Percentiles rank a stretch among this genome's conserved stretches.
phyloP scores from a whole-genome alignment of 1,284 basidiomycete species.

The Rhodotorula mucilaginosa region DNA sequence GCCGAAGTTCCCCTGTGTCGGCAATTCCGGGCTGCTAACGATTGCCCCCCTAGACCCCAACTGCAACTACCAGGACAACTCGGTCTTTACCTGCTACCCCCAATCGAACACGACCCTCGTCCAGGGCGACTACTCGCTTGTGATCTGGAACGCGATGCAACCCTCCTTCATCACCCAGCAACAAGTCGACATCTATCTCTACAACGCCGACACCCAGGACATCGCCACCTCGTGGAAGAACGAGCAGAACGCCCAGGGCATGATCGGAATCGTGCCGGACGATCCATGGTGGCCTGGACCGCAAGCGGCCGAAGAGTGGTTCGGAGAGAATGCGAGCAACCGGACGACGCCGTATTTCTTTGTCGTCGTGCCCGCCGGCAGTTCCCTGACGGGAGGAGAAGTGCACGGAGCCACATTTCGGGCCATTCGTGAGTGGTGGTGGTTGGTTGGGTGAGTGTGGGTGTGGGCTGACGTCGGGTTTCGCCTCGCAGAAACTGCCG shows the following conservation, averaged over 20 bases:
- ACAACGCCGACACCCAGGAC: constrained; percentile 62
- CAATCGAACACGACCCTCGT: constrained; percentile 55
- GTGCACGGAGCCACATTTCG: constrained; percentile 66
- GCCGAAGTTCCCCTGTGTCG: no score
- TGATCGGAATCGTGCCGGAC: constrained; percentile 59
- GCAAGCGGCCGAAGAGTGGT: constrained; percentile 54
- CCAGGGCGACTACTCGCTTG: constrained; percentile 63
- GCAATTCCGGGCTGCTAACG: not conserved
- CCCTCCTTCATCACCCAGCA: constrained; percentile 16
- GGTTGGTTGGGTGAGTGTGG: not conserved
- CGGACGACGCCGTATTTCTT: constrained; percentile 67
- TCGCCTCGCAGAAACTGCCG: constrained; percentile 28
- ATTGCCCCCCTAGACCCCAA: constrained; percentile 40
- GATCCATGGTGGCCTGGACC: constrained; percentile 64
- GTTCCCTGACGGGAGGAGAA: constrained; percentile 58
- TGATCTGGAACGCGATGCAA: constrained; percentile 6
- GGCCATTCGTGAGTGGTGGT: constrained; percentile 65
- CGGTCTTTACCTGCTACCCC: constrained; percentile 69
- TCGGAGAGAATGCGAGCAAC: constrained; percentile 51
- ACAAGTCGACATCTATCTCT: constrained; percentile 66
- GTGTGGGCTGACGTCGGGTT: not conserved
- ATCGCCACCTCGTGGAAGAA: constrained; percentile 35
- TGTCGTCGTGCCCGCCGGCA: constrained; percentile 61
- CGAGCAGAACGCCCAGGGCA: constrained; percentile 61
- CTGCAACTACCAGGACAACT: constrained; percentile 56